A percentile compares a stretch with the other conserved stretches of the same genome.
phyloP scores from a whole-genome alignment of 73 alveolate genomes.

The Paramecium caudatum region DNA sequence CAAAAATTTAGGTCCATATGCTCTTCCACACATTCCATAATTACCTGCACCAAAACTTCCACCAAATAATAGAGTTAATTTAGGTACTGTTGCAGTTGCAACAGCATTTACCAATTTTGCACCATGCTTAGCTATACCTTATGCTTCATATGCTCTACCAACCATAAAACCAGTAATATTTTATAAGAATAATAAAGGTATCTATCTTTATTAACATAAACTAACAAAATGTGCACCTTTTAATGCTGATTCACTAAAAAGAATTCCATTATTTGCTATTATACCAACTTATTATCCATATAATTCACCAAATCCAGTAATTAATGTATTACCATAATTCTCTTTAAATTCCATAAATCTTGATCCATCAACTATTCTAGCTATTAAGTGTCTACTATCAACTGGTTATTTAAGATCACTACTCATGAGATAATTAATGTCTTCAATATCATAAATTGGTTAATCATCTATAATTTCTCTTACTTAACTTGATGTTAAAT shows the following conservation, averaged over 20 bases:
- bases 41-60: conserved; percentile 98
- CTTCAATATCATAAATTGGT: conserved; percentile 87
- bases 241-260: conserved; percentile 92
- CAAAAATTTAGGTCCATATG: conserved; percentile 94
- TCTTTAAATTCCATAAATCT: conserved; percentile 95
- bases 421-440: conserved; percentile 86
- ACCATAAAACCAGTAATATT: conserved; percentile 98
- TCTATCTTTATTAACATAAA: conserved; percentile 93
- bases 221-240: conserved; percentile 97
- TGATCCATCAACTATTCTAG: conserved; percentile 95
- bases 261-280: conserved; percentile 95
- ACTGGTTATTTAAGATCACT: conserved; percentile 80
- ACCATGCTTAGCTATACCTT: conserved; percentile 98
- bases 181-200: conserved; percentile 92
- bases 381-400: conserved; percentile 85
- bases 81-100: conserved; percentile 95
- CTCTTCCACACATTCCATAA: conserved; percentile 99
- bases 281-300: conserved; percentile 96
- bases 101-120: conserved; percentile 98
- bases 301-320: conserved; percentile 93
- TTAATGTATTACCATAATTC: conserved; percentile 89
- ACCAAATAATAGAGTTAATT: conserved; percentile 90
- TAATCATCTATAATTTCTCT: conserved; percentile 80
- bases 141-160: conserved; percentile 91
- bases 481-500: conserved; percentile 72